Evolutionary conservation across 805 yeast genomes (phyloP), one percentile per base, ranked within the genome.

Genomic region (Wickerhamiella galacta): DNA sequence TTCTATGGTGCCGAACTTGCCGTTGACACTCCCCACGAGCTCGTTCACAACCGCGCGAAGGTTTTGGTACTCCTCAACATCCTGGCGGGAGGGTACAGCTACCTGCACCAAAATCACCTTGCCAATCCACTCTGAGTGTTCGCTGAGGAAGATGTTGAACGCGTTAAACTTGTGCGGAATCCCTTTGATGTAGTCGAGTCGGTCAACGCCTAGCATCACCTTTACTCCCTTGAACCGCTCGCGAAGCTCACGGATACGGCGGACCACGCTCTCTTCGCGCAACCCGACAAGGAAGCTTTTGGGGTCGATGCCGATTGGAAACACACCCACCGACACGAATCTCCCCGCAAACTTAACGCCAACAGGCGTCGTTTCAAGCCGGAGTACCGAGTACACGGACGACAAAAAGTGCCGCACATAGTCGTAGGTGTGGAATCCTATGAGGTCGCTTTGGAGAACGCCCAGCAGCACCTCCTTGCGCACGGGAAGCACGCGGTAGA

Each of bases 341-440:
- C 87, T 62, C 19, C 81, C 79, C 28, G 72, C 62, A 51, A 66
- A 81, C 40, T 76, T 75, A 14, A 90, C 79, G 14, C 95, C 94
- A 42, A 83, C 85, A 3, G 98, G 98, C 39, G 78, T 63, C 0
- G 95, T 83, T 32, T 74, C 75, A 6, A 83, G 71, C 39, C 79
- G 68, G 33, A 90, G 65, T 14, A 90, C 78, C 36, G 93, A 66
- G 38, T 83, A 75, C 8, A 90, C 93, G 1, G 93, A 74, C 14
- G 92, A 76, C 34, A 92, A 57, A 57, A 92, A 90, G 61, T 90
- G 99, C 45, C 98, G 68, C 9, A 94, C 96, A 50, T 90, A 90
- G 54, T 90, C 99, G 54, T 90, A 92, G n/a, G 98, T 90, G 55
- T 90, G 99, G 67, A 90, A 90, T 0, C 99, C 99, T 49, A 90